Evolutionary conservation across 192 early-diverging fungal species (phyloP), one percentile per base, ranked within the genome.

Genomic region (Coemansia reversa): DNA sequence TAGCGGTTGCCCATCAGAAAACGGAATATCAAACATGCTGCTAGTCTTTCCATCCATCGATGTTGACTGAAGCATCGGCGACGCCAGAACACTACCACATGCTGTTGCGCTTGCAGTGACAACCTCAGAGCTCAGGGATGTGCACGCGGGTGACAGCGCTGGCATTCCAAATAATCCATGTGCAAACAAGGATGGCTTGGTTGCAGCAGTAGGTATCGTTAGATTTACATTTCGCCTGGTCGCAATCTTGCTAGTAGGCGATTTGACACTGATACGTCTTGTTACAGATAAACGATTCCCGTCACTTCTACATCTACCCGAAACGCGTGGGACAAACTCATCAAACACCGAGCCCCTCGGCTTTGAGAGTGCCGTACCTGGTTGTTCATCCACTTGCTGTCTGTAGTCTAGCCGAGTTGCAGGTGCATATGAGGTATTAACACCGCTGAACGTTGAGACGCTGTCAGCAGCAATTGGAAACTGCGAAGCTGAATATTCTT

Each of bases 111-210:
- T 65, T 6, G 60, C 71, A 11, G 60, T 74, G 1, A 67, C 71
- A 18, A 62, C 61, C 45, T 74, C 71, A 12, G 71, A 62, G 39
- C 62, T 62, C 18, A 74, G 61, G 39, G 61, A 58, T 11, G 71
- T 60, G 48, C 71, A 60, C 20, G 71, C 71, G 3, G 71, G 65
- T 22, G 71, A 74, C 28, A 67, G 61, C 60, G 60, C 61, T 9
- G 71, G 71, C 52, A 73, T 58, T 4, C 60, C 54, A 33, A 74
- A 57, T 55, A 66, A 29, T 19, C 55, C 5, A 33, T 11, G 52
- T 23, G 11, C 12, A 28, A 42, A 22, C 20, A 23, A 20, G 23
- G 55, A 61, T 23, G 56, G 27, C 7, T 35, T 48, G 18, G n/a
- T 48, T 27, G 29, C 52, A 35, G 51, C 51, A 4, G 71, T 74